phyloP scores from a whole-genome alignment of 345 rosid genomes.

The Streptanthus diversifolius region DNA sequence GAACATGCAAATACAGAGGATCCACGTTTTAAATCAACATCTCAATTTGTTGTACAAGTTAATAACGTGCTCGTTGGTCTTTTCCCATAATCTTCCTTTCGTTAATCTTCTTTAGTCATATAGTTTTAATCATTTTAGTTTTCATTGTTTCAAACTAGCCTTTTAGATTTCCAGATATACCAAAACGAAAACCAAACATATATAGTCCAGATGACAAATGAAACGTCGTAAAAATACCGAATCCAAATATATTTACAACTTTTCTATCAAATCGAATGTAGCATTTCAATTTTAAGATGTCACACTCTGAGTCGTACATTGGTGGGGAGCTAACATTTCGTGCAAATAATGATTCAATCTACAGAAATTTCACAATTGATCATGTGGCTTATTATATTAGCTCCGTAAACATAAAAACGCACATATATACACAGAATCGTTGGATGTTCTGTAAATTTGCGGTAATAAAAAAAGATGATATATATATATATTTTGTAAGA shows the following conservation, averaged over 20 bases:
- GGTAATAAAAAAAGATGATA: background rate
- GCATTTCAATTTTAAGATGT: background rate
- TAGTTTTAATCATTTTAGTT: background rate
- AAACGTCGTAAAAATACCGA: background rate
- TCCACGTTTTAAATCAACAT: constrained; percentile 30
- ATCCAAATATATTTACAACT: background rate
- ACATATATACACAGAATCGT: background rate
- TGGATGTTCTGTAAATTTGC: background rate
- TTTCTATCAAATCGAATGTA: background rate
- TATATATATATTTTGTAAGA: background rate
- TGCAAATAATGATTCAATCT: background rate
- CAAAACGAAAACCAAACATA: background rate
- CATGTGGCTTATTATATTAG: background rate
- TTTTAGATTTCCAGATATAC: background rate
- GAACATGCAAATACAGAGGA: constrained; percentile 33
- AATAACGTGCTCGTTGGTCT: constrained; percentile 22
- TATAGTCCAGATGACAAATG: background rate
- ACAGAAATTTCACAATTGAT: background rate
- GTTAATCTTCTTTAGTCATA: background rate
- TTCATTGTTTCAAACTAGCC: background rate
- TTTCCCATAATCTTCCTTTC: background rate
- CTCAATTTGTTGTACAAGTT: background rate
- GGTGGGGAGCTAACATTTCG: background rate
- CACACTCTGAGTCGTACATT: background rate
- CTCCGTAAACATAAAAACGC: background rate